Evolutionary conservation across 805 yeast species (phyloP).

Genomic region (Candida vartiovaarae): DNA sequence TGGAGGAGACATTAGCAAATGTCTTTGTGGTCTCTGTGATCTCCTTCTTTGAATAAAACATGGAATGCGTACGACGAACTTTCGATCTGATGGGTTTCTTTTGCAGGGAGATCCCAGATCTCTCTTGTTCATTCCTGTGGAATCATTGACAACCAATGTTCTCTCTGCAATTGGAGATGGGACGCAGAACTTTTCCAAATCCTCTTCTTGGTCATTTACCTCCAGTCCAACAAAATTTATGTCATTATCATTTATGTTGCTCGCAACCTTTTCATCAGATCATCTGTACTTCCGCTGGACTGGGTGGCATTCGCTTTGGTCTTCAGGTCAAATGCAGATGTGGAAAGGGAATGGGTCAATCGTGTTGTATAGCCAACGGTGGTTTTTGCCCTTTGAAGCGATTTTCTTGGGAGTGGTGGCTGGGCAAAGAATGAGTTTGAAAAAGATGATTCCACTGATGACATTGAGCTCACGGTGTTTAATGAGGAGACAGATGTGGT

Average conservation of each 20-base stretch:
- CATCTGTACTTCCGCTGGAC: conserved; percentile 1
- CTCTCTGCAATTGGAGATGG: conserved; percentile 18
- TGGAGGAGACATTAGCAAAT: conserved; percentile 19
- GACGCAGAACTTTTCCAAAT: conserved; percentile 20
- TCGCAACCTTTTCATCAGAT: conserved; percentile 1
- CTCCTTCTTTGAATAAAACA: conserved; percentile 55
- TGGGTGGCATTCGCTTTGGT: background rate
- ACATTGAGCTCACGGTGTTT: conserved; percentile 18
- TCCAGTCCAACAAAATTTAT: conserved; percentile 5
- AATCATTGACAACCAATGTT: conserved; percentile 1
- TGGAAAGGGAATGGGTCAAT: conserved; percentile 14
- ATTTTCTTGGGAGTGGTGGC: conserved; percentile 4
- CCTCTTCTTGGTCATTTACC: conserved; percentile 2
- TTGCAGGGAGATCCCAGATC: conserved; percentile 35
- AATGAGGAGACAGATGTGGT: conserved; percentile 20
- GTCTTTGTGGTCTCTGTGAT: conserved; percentile 30
- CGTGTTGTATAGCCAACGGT: conserved; percentile 5
- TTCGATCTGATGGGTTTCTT: conserved; percentile 27
- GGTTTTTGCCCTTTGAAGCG: conserved; percentile 20
- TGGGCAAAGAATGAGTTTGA: conserved; percentile 4
- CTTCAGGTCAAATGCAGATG: conserved; percentile 14
- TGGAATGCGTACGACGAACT: conserved; percentile 58
- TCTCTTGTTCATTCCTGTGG: conserved; percentile 18
- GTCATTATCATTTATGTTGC: conserved; percentile 3
- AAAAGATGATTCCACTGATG: conserved; percentile 13